Base-by-base conservation (phyloP, 1,284 basidiomycete species). In the Tylopilus sp. region DNA sequence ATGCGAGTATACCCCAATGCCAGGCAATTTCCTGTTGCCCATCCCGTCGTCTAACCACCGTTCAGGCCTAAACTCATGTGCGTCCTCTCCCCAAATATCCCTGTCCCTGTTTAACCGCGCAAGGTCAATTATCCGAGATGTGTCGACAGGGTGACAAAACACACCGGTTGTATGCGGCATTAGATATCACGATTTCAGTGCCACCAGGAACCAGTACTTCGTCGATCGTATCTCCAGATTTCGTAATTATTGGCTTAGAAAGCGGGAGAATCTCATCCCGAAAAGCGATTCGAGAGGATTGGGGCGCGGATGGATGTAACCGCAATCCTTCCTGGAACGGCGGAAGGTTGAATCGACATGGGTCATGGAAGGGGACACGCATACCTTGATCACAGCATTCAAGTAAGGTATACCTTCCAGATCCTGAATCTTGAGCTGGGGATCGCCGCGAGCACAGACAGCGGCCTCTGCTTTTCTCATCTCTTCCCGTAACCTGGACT, bases 351-450 rank as follows among this genome's bases (percentile, higher is more conserved):
- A 29, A 10, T 44, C 6, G n/a, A 18, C 15, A 42, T 2, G 15
- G 3, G 2, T 7, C 13, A 13, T 1, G 4, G 5, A 29, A 16
- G n/a, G 4, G 15, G 2, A 29, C 0, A 21, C 5, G 0, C 0
- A 7, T 36, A 77, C 77, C 70, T 81, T 79, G 43, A 82, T 60
- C 18, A 77, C 70, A 0, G 78, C 80, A 35, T 67, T 68, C 31
- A 78, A 54, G 48, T 75, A 78, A 4, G 73, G 71, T 75, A 84
- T 81, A 3, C 18, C 35, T 0, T 79, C 77, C 38, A 80, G 66
- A 55, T 82, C 79, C 29, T 59, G 52, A 11, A 66, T 54, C 12
- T 67, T 69, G 53, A 77, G 72, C 18, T 71, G 66, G n/a, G 65
- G 45, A 36, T 69, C 66, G 3, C 72, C 72, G 11, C 72, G 69